Evolutionary conservation across 176 grass and related monocot genomes (phyloP), one percentile per base, ranked within the genome.

Genomic region (Cenchrus americanus): DNA sequence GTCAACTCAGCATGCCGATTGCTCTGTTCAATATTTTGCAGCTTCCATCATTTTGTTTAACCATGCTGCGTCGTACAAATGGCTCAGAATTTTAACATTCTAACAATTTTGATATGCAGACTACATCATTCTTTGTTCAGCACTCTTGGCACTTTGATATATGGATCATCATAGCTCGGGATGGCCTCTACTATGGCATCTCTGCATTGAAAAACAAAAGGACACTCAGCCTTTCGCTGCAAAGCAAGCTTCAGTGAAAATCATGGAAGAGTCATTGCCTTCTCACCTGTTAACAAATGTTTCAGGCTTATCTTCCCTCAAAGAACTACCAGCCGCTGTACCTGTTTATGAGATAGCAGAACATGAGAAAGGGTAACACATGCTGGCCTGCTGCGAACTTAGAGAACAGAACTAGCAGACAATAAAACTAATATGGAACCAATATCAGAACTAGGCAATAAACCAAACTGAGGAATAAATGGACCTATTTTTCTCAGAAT

Each of bases 111-210:
- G 63, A 77, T 77, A 27, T 85, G 71, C 73, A 59, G 43, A 44
- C 23, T 62, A 55, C 23, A 32, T 94, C 81, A 97, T 72, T 97
- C 90, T 83, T 92, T 97, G 86, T 69, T 92, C 88, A 97, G 73
- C 23, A 92, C 92, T 66, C 73, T 97, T 84, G 92, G 95, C 78
- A 97, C 95, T 92, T 94, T 91, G 69, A 97, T 87, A 66, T 91
- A 94, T 71, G 95, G 90, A 66, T 92, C 86, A 65, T 89, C 88
- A 64, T 87, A 97, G 60, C 90, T 88, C 2, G 95, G 95, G 83
- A 94, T 67, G 32, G 88, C 88, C 69, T 86, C 84, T 61, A 89
- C 80, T 79, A 94, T 91, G 42, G 78, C 90, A 32, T 91, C 90
- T 87, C 95, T 97, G 88, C 68, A 66, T 83, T 66, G 60, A 71